These are phyloP conservation scores for Leucocoprinus leucothites DNA, from an alignment of 768 basidiomycete species.

Conservation along the genomic window DNA sequence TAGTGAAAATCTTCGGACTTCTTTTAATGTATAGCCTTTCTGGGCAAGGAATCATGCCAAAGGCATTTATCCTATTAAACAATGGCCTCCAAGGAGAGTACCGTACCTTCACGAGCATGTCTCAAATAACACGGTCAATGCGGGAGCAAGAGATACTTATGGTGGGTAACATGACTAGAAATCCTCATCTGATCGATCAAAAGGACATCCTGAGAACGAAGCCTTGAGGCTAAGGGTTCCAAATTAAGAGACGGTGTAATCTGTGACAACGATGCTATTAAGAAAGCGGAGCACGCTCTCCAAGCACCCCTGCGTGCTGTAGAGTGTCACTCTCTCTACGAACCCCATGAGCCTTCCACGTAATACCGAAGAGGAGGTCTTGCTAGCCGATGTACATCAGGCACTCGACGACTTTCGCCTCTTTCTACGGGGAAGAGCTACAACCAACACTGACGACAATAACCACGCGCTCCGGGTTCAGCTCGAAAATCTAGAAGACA, in stretches of 20 bases:
- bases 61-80: no score
- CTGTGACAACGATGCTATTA: conserved; percentile 1
- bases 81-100: no score
- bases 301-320: conserved; percentile 1
- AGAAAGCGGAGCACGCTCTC: no score
- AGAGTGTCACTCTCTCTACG: not conserved
- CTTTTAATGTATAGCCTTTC: no score
- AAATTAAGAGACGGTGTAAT: not conserved
- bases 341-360: not conserved
- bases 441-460: not conserved
- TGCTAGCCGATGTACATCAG: not conserved
- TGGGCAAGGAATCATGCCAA: no score
- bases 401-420: conserved; percentile 3
- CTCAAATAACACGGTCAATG: no score
- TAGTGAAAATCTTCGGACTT: no score
- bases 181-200: no score
- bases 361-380: not conserved
- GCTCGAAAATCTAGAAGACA: conserved; percentile 6
- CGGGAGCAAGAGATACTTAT: no score
- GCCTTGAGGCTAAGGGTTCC: not conserved
- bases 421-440: not conserved
- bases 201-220: no score
- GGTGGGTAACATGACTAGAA: no score
- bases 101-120: no score
- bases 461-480: conserved; percentile 1